Evolutionary conservation across 2,329 filamentous ascomycete species (phyloP).

Genomic region (Ophiostoma fasciatum): DNA sequence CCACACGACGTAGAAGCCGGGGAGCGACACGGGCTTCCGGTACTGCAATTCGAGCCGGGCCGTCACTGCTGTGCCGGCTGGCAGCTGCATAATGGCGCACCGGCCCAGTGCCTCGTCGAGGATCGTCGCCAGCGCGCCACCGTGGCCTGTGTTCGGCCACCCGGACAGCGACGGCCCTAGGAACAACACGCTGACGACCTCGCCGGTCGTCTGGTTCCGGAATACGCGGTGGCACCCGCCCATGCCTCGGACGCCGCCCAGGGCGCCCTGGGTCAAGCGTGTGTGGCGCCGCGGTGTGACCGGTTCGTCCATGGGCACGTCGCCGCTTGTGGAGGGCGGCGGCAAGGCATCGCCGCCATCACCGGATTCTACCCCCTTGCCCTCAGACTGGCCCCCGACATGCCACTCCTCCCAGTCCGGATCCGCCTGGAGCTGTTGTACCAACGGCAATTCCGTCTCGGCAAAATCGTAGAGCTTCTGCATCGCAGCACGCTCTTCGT

Average conservation of each 20-base stretch:
- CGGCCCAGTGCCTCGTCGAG: slow-evolving; percentile 56
- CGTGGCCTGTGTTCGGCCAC: slow-evolving; percentile 60
- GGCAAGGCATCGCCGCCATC: too few relatives aligned
- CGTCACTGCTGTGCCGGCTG: slow-evolving; percentile 36
- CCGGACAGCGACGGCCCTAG: slow-evolving; percentile 50
- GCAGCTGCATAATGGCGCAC: slow-evolving; percentile 36
- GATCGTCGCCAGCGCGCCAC: slow-evolving; percentile 52
- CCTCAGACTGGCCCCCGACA: slow-evolving; percentile 4
- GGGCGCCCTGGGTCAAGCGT: slow-evolving; percentile 26
- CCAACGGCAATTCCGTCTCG: slow-evolving; percentile 3
- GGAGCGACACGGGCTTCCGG: slow-evolving; percentile 41
- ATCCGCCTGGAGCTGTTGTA: slow-evolving; percentile 8
- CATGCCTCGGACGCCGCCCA: slow-evolving; percentile 27
- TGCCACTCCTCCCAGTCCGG: slow-evolving; percentile 11
- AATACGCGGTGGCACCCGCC: slow-evolving; percentile 46
- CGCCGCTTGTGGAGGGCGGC: neutral
- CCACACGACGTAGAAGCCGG: slow-evolving; percentile 49
- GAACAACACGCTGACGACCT: slow-evolving; percentile 49
- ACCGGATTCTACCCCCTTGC: neutral
- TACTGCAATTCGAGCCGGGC: slow-evolving; percentile 47
- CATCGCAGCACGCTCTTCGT: neutral
- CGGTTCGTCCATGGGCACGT: neutral
- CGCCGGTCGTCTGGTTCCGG: slow-evolving; percentile 41
- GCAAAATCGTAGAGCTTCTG: neutral
- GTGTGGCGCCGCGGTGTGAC: neutral